These are phyloP conservation scores for Saururus chinensis DNA, from an alignment of 164 flowering plant species.

Conservation along the genomic window DNA sequence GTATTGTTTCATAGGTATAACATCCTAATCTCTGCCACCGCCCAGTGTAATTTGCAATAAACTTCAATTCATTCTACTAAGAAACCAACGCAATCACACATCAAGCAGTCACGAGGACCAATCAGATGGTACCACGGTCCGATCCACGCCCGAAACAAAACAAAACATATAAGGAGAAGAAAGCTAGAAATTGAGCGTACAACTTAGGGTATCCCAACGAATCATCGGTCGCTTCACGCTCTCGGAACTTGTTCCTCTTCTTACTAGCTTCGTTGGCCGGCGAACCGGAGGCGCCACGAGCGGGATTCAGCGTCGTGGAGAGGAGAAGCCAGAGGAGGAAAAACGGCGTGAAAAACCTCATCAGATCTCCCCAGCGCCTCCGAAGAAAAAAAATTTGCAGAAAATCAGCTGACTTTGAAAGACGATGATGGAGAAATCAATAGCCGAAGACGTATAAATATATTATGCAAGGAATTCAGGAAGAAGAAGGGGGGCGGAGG, in stretches of 20 bases:
- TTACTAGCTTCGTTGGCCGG: conserved; percentile 15
- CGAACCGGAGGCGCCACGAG: conserved; percentile 8
- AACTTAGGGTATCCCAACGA: conserved; percentile 62
- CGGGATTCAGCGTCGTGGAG: background rate
- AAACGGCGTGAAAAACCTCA: conserved; percentile 8
- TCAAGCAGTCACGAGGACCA: no score
- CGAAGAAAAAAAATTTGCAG: no score
- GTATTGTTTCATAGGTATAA: background rate
- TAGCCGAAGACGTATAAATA: no score
- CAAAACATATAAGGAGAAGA: background rate
- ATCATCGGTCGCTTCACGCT: conserved; percentile 77
- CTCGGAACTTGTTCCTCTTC: conserved; percentile 62
- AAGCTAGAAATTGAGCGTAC: conserved; percentile 23
- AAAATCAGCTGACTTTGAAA: no score
- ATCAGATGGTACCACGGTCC: background rate
- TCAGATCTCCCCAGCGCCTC: conserved; percentile 9
- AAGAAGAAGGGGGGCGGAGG: no score
- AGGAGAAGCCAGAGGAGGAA: conserved; percentile 7
- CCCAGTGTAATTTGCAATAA: no score
- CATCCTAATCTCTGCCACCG: no score
- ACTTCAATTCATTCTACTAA: background rate
- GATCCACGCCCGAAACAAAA: conserved; percentile 61
- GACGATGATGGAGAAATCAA: no score
- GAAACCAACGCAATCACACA: background rate
- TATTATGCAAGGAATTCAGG: no score